Evolutionary conservation across 192 early-diverging fungal species (phyloP).

Genomic region (Coemansia sp.): DNA sequence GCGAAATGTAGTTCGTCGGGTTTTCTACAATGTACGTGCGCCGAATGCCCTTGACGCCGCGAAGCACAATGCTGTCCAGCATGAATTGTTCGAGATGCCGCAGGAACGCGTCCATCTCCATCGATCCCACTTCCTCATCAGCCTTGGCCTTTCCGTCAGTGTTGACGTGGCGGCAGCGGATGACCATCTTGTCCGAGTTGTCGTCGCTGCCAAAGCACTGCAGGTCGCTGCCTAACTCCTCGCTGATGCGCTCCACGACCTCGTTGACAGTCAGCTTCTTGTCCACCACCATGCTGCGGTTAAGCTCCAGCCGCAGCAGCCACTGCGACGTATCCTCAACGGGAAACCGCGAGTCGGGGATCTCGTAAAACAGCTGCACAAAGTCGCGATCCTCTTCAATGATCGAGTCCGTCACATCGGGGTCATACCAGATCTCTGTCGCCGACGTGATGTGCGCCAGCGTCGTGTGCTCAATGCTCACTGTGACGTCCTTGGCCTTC

Average conservation of each 20-base stretch:
- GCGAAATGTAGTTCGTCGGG: conserved; percentile 38
- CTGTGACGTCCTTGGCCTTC: conserved; percentile 85
- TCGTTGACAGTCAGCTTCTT: conserved; percentile 84
- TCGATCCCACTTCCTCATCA: conserved; percentile 53
- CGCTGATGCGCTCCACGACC: conserved; percentile 74
- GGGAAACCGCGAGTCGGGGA: conserved; percentile 73
- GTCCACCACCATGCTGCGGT: conserved; percentile 82
- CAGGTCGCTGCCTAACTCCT: conserved; percentile 75
- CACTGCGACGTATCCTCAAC: conserved; percentile 66
- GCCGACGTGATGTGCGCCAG: conserved; percentile 75
- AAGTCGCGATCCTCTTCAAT: conserved; percentile 89
- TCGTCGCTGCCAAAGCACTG: conserved; percentile 86
- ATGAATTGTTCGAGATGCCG: conserved; percentile 81
- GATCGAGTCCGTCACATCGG: conserved; percentile 74
- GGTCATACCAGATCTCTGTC: conserved; percentile 97
- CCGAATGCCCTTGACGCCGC: conserved; percentile 81
- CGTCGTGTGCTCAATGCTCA: conserved; percentile 88
- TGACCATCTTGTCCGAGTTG: conserved; percentile 81
- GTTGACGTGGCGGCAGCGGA: conserved; percentile 81
- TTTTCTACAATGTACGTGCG: conserved; percentile 66
- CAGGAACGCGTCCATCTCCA: conserved; percentile 88
- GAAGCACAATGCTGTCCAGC: conserved; percentile 80
- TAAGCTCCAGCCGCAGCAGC: conserved; percentile 72
- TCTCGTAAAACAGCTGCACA: conserved; percentile 77
- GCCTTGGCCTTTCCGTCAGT: conserved; percentile 57